Base-by-base conservation (phyloP, 2,329 filamentous ascomycete genomes). In the Thermothelomyces thermophilus region DNA sequence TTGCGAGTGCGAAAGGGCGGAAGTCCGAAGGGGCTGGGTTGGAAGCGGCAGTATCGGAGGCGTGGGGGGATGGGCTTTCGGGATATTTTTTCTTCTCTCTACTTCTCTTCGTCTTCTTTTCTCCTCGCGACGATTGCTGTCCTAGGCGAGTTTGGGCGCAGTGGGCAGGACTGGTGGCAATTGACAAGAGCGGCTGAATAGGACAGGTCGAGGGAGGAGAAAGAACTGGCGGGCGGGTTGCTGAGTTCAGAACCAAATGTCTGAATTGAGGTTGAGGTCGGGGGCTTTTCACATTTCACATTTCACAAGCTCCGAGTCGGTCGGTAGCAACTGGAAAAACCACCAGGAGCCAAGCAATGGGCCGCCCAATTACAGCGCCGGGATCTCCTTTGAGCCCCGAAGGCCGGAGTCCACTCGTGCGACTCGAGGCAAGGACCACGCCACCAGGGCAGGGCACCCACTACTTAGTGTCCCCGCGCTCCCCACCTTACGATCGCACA, bases 151-250 rank as follows among this genome's bases (percentile, higher is more conserved):
- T 46, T 36, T 31, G 46, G 14, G 46, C 37, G 49, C 51, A 39
- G 34, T 28, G 36, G 22, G 19, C 20, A 51, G 36, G 10, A 20
- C 22, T 19, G 30, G 24, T 39, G 19, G 37, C 19, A 24, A 41
- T 17, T 39, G 39, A 19, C 40, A 36, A 41, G 41, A 33, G 37
- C 36, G 41, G 41, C 35, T 30, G 7, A 19, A 42, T 13, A 49
- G 56, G 56, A 60, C 59, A 60, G 59, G 48, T 60, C 58, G 58
- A 58, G 52, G 46, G 57, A 60, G 60, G 60, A 62, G 58, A 58
- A 58, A 51, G 54, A 53, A 41, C 30, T 37, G 44, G 47, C 37
- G 48, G 46, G 42, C 24, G 20, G 41, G 42, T 35, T 45, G 48
- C 36, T 46, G 45, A 36, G 42, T 35, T 40, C 24, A 40, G 48